Evolutionary conservation across 2,329 filamentous ascomycete genomes (phyloP).

Genomic region (Aaosphaeria arxii): DNA sequence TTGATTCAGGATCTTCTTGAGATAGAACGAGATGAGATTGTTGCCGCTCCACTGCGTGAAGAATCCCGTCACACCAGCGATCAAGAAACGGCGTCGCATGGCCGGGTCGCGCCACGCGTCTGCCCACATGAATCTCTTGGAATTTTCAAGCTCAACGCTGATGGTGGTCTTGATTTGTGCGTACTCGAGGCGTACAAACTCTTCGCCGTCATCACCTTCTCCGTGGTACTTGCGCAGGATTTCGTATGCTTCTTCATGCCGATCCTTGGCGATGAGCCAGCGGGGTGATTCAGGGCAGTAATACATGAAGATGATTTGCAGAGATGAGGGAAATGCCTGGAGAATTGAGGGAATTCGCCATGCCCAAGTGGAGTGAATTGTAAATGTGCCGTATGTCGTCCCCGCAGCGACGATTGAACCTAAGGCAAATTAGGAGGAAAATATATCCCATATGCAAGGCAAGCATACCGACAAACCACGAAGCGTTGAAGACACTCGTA

Average conservation of each 20-base stretch:
- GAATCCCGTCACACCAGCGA: slow-evolving; percentile 29
- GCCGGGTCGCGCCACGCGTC: slow-evolving; percentile 51
- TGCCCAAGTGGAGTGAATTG: slow-evolving; percentile 42
- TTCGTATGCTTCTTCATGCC: slow-evolving; percentile 42
- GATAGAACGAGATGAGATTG: slow-evolving; percentile 38
- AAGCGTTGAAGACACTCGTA: slow-evolving; percentile 60
- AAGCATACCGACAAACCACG: slow-evolving; percentile 50
- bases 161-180: slow-evolving; percentile 59
- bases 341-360: slow-evolving; percentile 52
- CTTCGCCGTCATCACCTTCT: slow-evolving; percentile 45
- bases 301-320: slow-evolving; percentile 40
- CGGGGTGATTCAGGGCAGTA: slow-evolving; percentile 44
- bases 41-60: slow-evolving; percentile 43
- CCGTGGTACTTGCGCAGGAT: slow-evolving; percentile 43
- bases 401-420: slow-evolving; percentile 45
- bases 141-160: slow-evolving; percentile 52
- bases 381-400: slow-evolving; percentile 50
- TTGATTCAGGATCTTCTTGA: slow-evolving; percentile 31
- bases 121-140: slow-evolving; percentile 50
- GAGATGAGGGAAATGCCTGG: slow-evolving; percentile 48
- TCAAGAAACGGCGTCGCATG: slow-evolving; percentile 35
- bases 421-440: neutral
- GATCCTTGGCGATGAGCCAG: slow-evolving; percentile 32
- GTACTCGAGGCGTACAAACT: slow-evolving; percentile 54
- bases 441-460: neutral